These are phyloP conservation scores for Hypoxylon cercidicola DNA, from an alignment of 495 filamentous ascomycete genomes.

Conservation along the genomic window DNA sequence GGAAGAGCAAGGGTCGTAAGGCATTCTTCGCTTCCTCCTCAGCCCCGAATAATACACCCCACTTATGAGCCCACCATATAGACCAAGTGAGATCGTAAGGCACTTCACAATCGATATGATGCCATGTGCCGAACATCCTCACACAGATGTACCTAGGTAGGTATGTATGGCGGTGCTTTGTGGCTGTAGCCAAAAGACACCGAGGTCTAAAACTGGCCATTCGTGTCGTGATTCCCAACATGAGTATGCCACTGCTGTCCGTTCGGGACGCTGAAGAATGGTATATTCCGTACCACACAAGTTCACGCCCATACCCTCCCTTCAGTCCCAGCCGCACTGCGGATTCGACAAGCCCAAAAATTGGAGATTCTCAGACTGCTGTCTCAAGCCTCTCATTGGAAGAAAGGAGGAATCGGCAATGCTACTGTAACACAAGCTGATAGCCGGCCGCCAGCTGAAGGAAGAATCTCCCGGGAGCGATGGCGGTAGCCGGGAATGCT, in stretches of 20 bases:
- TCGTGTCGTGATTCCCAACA: slow-evolving; percentile 17
- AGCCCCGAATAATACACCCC: slow-evolving; percentile 43
- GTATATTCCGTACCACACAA: slow-evolving; percentile 2
- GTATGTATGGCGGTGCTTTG: slow-evolving; percentile 34
- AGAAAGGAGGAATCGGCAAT: slow-evolving; percentile 19
- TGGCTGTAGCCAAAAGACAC: slow-evolving; percentile 30
- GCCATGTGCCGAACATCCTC: slow-evolving; percentile 22
- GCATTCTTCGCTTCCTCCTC: slow-evolving; percentile 46
- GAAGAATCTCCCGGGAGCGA: slow-evolving; percentile 7
- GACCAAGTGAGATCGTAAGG: slow-evolving; percentile 33
- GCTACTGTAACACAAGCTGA: slow-evolving; percentile 40
- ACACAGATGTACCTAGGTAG: slow-evolving; percentile 11
- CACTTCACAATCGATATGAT: slow-evolving; percentile 30
- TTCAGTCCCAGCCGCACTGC: slow-evolving; percentile 24
- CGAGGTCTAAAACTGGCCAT: slow-evolving; percentile 26
- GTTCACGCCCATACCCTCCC: slow-evolving; percentile 16
- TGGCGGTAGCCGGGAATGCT: not conserved
- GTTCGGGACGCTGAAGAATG: slow-evolving; percentile 4
- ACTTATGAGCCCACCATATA: slow-evolving; percentile 32
- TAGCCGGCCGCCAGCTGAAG: slow-evolving; percentile 28
- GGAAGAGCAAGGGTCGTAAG: slow-evolving; percentile 38
- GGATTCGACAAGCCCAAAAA: slow-evolving; percentile 7
- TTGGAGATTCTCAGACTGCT: slow-evolving; percentile 21
- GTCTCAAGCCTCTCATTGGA: slow-evolving; percentile 32
- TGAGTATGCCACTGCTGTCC: slow-evolving; percentile 3